Evolutionary conservation across 2,329 filamentous ascomycete species (phyloP).

Genomic region (Neofusicoccum umdonicola): DNA sequence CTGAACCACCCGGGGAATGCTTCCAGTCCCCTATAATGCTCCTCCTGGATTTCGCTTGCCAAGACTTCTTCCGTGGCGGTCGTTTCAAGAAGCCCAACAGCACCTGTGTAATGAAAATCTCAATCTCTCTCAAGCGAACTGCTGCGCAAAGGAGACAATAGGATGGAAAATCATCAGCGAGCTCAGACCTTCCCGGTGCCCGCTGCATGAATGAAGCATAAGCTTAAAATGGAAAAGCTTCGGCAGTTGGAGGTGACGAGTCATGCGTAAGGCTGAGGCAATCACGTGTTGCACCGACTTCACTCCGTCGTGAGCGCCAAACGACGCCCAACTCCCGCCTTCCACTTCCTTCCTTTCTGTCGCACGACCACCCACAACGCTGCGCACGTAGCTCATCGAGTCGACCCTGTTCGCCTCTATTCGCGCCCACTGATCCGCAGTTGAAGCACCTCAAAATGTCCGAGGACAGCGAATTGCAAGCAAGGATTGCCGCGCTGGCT

Average conservation of each 20-base stretch:
- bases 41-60: background rate
- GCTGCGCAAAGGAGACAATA: background rate
- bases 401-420: background rate
- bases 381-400: background rate
- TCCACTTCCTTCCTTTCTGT: background rate
- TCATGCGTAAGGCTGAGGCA: constrained; percentile 3
- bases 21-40: background rate
- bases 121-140: background rate
- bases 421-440: background rate
- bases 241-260: background rate
- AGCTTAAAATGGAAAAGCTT: constrained; percentile 11
- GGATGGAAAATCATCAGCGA: background rate
- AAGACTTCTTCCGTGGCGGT: background rate
- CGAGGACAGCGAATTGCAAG: constrained; percentile 55
- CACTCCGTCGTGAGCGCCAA: constrained; percentile 1
- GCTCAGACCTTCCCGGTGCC: background rate
- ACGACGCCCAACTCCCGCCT: background rate
- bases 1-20: no score
- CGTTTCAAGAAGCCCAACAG: background rate
- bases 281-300: constrained; percentile 11
- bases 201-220: background rate
- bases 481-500: constrained; percentile 57
- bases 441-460: constrained; percentile 39
- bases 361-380: background rate
- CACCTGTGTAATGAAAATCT: background rate